Percentiles rank a stretch among this genome's conserved stretches.
Conservation (phyloP, 1,139 yeast genomes). For the Yueomyces sp. region DNA sequence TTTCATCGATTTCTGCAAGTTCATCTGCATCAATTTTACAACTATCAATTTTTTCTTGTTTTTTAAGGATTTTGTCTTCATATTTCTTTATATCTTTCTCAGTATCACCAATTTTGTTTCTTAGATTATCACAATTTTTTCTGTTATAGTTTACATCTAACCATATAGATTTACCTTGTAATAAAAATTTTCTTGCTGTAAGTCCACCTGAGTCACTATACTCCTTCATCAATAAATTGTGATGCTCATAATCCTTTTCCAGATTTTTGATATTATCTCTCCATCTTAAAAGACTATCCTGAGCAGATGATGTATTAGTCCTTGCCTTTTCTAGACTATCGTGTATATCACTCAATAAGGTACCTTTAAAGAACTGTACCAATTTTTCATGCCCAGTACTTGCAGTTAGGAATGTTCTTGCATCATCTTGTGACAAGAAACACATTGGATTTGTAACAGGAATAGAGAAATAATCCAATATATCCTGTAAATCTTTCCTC, state of each 20-base stretch:
- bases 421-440: conserved; percentile 86
- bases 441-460: conserved; percentile 89
- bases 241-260: conserved; percentile 22
- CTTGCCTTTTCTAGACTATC: conserved; percentile 35
- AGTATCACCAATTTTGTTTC: conserved; percentile 15
- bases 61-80: conserved; percentile 11
- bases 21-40: conserved; percentile 8
- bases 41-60: conserved; percentile 15
- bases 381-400: conserved; percentile 63
- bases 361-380: conserved; percentile 67
- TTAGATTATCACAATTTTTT: conserved; percentile 14
- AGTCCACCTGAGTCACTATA: conserved; percentile 26
- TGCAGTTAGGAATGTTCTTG: conserved; percentile 75
- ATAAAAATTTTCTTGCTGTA: conserved; percentile 31
- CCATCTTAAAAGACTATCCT: conserved; percentile 17
- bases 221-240: conserved; percentile 24
- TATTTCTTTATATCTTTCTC: conserved; percentile 17
- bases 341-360: conserved; percentile 51
- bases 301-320: conserved; percentile 13
- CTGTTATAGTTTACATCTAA: conserved; percentile 28
- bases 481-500: conserved; percentile 52
- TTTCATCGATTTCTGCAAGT: conserved; percentile 11
- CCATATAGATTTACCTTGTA: conserved; percentile 60
- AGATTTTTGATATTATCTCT: conserved; percentile 18
- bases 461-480: conserved; percentile 59